Base-by-base conservation (phyloP, 2,329 filamentous ascomycete genomes). In the Neodidymelliopsis sp. region DNA sequence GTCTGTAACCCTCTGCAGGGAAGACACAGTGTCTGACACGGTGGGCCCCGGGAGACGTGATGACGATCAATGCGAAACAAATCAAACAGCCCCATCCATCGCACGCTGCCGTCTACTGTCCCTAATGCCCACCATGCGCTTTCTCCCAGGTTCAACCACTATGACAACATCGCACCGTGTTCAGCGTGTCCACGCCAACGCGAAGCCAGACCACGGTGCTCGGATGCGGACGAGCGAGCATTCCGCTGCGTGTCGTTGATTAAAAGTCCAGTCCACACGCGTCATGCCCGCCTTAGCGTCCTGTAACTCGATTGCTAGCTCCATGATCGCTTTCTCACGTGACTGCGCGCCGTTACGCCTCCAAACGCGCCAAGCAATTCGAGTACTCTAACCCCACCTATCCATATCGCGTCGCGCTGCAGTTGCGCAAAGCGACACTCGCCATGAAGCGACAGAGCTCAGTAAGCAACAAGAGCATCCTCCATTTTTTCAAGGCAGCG, bases 141-240 rank as follows among this genome's bases (percentile, higher is more conserved):
- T 28, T 20, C 11, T 23, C 15, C 30, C 18, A 31, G 24, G n/a
- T 8, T 4, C 18, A 23, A 25, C 29, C 22, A 39, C 22, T n/a
- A 9, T 27, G 22, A 23, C 18, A 42, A 24, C 38, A 19, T 10
- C 29, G 15, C 24, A 13, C 15, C 29, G 23, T 35, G 10, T 31
- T 22, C 23, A 24, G 6, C 15, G 31, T n/a, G 11, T 11, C n/a
- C 35, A n/a, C 10, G 15, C 27, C 24, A 27, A 11, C 4, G 10
- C 20, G 9, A 34, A 29, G 34, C 20, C n/a, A 19, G 16, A 18
- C 24, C 25, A 12, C 25, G 29, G 20, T 28, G 45, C 20, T 38
- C 59, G 56, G 56, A 60, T 56, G 52, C 50, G 52, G 59, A 56
- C 48, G 39, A 46, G 39, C 33, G 31, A 49, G 39, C 49, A 56